phyloP scores from a whole-genome alignment of 2,329 filamentous ascomycete species.

The Fusarium sp. region DNA sequence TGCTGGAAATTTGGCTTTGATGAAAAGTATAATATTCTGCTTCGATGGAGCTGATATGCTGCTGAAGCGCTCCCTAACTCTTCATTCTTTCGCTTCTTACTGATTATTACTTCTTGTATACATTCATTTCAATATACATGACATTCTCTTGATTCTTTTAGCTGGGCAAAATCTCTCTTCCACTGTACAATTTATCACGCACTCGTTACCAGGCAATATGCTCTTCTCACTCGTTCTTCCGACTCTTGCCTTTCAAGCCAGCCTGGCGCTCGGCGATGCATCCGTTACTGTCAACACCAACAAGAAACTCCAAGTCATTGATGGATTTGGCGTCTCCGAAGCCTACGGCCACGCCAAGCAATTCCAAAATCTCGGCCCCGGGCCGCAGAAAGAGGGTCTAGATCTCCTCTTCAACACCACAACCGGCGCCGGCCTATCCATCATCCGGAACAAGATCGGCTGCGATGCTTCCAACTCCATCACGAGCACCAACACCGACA shows the following conservation, averaged over 20 bases:
- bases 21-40: rapidly evolving
- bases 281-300: not conserved
- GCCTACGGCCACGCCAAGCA: not conserved
- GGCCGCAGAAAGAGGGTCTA: not conserved
- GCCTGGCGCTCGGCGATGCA: not conserved
- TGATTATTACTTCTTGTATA: too few species aligned
- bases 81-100: not conserved
- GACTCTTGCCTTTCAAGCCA: not conserved
- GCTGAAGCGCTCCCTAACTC: rapidly evolving
- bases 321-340: not conserved
- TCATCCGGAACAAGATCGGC: not conserved
- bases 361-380: not conserved
- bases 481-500: not conserved
- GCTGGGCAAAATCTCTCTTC: too few species aligned
- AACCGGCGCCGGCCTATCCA: not conserved
- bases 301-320: not conserved
- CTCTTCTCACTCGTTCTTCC: not conserved
- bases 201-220: not conserved
- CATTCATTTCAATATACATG: not conserved
- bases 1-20: too few species aligned
- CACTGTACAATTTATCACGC: not conserved
- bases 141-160: rapidly evolving
- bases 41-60: not conserved
- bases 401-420: not conserved
- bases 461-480: not conserved